phyloP scores from a whole-genome alignment of 768 basidiomycete genomes.

The Lactarius akahatsu region DNA sequence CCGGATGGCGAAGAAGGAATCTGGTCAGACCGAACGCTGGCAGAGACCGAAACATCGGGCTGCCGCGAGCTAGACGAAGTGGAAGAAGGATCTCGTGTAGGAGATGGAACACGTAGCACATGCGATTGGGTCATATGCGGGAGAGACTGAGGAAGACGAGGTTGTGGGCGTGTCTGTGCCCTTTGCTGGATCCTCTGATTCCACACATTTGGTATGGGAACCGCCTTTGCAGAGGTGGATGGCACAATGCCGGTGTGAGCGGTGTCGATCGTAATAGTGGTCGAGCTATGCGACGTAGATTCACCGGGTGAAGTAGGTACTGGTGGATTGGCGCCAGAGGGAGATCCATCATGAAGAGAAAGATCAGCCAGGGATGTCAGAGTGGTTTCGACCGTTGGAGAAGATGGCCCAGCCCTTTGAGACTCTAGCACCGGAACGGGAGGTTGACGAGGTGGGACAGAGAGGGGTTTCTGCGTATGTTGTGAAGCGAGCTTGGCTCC shows the following conservation, averaged over 20 bases:
- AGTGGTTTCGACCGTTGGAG: slow-evolving; percentile 12
- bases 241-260: slow-evolving; percentile 12
- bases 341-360: slow-evolving; percentile 18
- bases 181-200: slow-evolving; percentile 44
- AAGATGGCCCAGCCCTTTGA: slow-evolving; percentile 6
- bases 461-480: slow-evolving; percentile 21
- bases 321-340: slow-evolving; percentile 5
- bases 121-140: slow-evolving; percentile 19
- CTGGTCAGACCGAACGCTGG: slow-evolving; percentile 13
- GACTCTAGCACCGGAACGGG: slow-evolving; percentile 12
- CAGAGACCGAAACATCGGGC: slow-evolving; percentile 7
- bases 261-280: slow-evolving; percentile 9
- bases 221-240: slow-evolving; percentile 23
- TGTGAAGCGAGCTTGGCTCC: slow-evolving; percentile 33
- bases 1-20: slow-evolving; percentile 13
- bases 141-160: slow-evolving; percentile 28
- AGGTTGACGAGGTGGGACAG: slow-evolving; percentile 19
- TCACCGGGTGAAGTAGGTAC: slow-evolving; percentile 13
- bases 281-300: slow-evolving; percentile 9
- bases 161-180: slow-evolving; percentile 34
- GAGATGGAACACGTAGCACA: slow-evolving; percentile 7
- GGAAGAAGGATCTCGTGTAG: slow-evolving; percentile 2
- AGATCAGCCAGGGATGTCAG: slow-evolving; percentile 13
- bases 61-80: slow-evolving; percentile 6
- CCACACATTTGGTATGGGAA: slow-evolving; percentile 44